Conservation (phyloP, 2,329 filamentous ascomycete species). For the Lasiodiplodia sp. region DNA sequence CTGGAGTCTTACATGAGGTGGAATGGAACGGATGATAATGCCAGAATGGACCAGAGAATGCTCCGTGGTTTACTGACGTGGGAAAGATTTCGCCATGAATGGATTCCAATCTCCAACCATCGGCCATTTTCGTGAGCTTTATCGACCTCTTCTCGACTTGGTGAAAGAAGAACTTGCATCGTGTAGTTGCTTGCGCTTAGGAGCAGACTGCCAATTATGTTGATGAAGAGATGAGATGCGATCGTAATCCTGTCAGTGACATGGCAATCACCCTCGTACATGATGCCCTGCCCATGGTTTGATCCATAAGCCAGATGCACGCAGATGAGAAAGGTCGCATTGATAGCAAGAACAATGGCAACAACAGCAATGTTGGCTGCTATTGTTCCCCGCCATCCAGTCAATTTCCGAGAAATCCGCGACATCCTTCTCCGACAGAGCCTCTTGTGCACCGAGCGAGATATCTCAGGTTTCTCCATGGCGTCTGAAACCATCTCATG, state of each 20-base stretch:
- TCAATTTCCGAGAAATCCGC: not conserved
- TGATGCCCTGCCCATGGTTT: not conserved
- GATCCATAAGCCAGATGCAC: not conserved
- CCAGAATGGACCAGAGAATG: slow-evolving; percentile 37
- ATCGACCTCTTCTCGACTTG: slow-evolving; percentile 57
- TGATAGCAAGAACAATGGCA: not conserved
- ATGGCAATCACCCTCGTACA: not conserved
- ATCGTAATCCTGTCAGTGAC: not conserved
- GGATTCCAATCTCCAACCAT: slow-evolving; percentile 55
- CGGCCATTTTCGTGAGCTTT: slow-evolving; percentile 49
- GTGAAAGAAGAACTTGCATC: slow-evolving; percentile 58
- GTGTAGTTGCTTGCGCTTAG: slow-evolving; percentile 57
- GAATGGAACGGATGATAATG: slow-evolving; percentile 38
- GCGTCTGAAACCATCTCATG: too few relatives aligned
- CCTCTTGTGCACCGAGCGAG: too few relatives aligned
- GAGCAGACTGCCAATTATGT: slow-evolving; percentile 52
- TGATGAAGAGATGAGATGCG: slow-evolving; percentile 54
- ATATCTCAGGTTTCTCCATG: too few relatives aligned
- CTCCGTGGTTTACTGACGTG: slow-evolving; percentile 34
- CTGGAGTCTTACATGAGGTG: slow-evolving; percentile 39
- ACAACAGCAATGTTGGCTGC: not conserved
- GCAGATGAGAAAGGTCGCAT: not conserved
- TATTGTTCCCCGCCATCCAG: not conserved
- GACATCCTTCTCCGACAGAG: too few relatives aligned
- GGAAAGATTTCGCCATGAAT: slow-evolving; percentile 47